Evolutionary conservation across 192 early-diverging fungal genomes (phyloP), one percentile per base, ranked within the genome.

Genomic region (Entophlyctis helioformis): DNA sequence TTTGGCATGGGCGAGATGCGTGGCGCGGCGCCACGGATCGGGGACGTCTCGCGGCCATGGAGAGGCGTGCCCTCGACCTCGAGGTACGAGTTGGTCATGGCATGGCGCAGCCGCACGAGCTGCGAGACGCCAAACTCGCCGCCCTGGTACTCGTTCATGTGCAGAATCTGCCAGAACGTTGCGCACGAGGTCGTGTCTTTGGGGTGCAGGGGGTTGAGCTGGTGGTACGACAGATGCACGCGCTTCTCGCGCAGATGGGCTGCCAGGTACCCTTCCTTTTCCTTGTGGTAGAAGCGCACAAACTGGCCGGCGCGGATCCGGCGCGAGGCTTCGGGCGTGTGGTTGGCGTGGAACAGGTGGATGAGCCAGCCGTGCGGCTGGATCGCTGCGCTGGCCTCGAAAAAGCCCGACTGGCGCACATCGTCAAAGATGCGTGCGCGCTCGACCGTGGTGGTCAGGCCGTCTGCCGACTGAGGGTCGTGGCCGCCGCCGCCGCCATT

Each of bases 241-340:
- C 47, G 45, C 31, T 42, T 35, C 23, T 56, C 48, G 29, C 39
- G 39, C 8, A 33, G 11, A 7, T 39, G 35, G 7, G 25, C 10
- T 13, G 36, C 7, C 3, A 63, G 29, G 31, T 63, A 63, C 16
- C 50, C 60, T 15, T 37, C 39, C 15, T 32, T 27, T 26, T 63
- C 60, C 24, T 63, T 63, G 31, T 63, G 60, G 26, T 59, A 63
- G 12, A 63, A 29, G 7, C 56, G 26, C 9, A 63, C 56, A 44
- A 48, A 54, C 31, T 54, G 38, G 26, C 60, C 60, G 32, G 6
- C 11, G 29, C 4, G 29, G 29, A 31, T 11, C n/a, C n/a, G n/a
- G n/a, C n/a, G n/a, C n/a, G n/a, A n/a, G n/a, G n/a, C n/a, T n/a
- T n/a, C n/a, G 29, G 29, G 29, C 29, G 4, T 31, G 29, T 4